Percentiles rank a stretch among this genome's conserved stretches.
Evolutionary conservation across 345 rosid species (phyloP).

Genomic region (Toxicodendron radicans): DNA sequence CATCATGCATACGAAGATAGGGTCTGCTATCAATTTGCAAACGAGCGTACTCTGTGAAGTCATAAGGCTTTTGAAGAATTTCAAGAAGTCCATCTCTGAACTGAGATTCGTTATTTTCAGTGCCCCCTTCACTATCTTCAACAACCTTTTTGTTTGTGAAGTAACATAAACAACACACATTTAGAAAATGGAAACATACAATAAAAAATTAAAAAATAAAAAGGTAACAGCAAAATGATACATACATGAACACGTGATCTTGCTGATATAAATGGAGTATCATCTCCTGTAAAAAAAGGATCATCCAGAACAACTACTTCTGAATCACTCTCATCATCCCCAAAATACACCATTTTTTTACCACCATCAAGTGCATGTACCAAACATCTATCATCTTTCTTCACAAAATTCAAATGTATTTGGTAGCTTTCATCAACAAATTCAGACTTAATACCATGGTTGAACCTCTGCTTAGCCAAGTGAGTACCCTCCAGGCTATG

Average conservation of each 20-base stretch:
- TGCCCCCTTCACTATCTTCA: constrained; percentile 16
- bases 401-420: constrained; percentile 7
- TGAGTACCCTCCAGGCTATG: neutral
- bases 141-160: constrained; percentile 23
- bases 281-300: constrained; percentile 28
- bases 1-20: constrained; percentile 45
- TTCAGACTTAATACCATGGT: neutral
- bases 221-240: constrained; percentile 10
- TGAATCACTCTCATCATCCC: constrained; percentile 39
- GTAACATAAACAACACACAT: constrained; percentile 19
- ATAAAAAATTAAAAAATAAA: neutral
- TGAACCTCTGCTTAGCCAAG: no score
- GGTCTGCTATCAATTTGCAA: constrained; percentile 33
- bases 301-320: constrained; percentile 43
- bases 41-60: constrained; percentile 40
- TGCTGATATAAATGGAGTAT: constrained; percentile 37
- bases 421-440: constrained; percentile 32
- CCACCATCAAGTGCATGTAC: constrained; percentile 25
- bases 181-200: constrained; percentile 22
- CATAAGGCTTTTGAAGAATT: constrained; percentile 51
- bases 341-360: constrained; percentile 29
- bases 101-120: constrained; percentile 22
- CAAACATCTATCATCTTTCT: constrained; percentile 10
- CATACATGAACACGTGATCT: constrained; percentile 33
- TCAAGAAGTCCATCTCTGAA: constrained; percentile 53